phyloP scores from a whole-genome alignment of 2,329 filamentous ascomycete genomes.

The Paramyrothecium sp. region DNA sequence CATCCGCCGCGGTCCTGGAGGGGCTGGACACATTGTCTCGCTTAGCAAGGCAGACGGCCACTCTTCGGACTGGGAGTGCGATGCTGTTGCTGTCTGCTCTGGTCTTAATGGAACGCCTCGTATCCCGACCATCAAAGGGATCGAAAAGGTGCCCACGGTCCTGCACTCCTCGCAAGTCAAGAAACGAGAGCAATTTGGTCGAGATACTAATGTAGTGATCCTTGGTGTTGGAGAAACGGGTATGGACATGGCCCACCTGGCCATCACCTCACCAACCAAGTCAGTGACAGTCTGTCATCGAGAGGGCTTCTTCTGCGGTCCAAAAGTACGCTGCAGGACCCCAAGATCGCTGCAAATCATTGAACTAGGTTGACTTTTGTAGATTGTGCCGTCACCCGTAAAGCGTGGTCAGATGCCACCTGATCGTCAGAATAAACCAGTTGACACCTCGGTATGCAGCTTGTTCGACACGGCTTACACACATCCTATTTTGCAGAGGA shows the following conservation, averaged over 20 bases:
- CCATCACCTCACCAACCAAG: constrained; percentile 38
- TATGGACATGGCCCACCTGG: constrained; percentile 43
- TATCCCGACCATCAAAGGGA: constrained; percentile 35
- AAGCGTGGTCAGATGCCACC: neutral
- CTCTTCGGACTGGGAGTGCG: constrained; percentile 30
- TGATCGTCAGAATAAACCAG: constrained; percentile 37
- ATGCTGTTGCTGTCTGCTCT: constrained; percentile 44
- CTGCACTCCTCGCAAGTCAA: constrained; percentile 45
- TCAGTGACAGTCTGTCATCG: constrained; percentile 43
- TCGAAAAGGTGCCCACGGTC: constrained; percentile 31
- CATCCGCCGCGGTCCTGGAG: constrained; percentile 16
- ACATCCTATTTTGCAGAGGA: constrained; percentile 43
- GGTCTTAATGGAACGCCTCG: constrained; percentile 41
- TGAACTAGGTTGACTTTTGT: neutral
- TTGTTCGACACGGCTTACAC: constrained; percentile 52
- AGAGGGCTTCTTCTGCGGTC: constrained; percentile 43
- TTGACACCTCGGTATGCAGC: constrained; percentile 45
- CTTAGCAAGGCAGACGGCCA: constrained; percentile 1
- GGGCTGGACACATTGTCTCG: constrained; percentile 11
- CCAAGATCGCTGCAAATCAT: neutral
- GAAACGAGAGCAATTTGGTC: constrained; percentile 37
- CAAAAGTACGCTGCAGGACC: constrained; percentile 30
- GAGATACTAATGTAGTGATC: constrained; percentile 36
- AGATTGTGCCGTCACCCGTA: constrained; percentile 24
- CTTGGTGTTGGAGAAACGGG: constrained; percentile 45